These are phyloP conservation scores for Bryoglossum gracile DNA, from an alignment of 495 filamentous ascomycete species.

Conservation along the genomic window DNA sequence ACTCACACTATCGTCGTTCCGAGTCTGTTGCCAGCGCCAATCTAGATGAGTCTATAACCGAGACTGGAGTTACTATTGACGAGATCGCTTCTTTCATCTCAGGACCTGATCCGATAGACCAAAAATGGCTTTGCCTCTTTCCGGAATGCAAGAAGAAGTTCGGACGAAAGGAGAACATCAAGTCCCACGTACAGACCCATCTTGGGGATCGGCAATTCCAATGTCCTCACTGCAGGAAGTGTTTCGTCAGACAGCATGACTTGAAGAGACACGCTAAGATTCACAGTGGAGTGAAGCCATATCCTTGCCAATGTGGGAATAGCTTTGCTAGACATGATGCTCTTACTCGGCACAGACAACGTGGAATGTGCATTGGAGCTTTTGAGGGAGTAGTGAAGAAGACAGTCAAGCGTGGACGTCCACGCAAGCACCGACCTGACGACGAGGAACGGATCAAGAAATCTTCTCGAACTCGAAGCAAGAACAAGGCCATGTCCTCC, in stretches of 20 bases:
- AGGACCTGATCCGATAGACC: conserved; percentile 63
- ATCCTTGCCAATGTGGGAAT: conserved; percentile 83
- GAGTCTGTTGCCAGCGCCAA: conserved; percentile 50
- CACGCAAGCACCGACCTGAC: conserved; percentile 55
- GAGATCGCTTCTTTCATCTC: conserved; percentile 81
- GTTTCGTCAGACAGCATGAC: conserved; percentile 94
- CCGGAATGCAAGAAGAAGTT: conserved; percentile 78
- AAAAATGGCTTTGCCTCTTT: conserved; percentile 83
- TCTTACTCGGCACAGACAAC: conserved; percentile 84
- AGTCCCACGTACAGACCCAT: conserved; percentile 94
- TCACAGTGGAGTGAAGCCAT: conserved; percentile 87
- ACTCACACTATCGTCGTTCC: conserved; percentile 37
- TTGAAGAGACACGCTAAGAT: conserved; percentile 96
- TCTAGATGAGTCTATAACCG: conserved; percentile 46
- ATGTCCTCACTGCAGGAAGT: conserved; percentile 83
- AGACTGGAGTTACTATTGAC: conserved; percentile 76
- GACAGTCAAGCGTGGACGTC: conserved; percentile 57
- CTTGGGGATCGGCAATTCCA: conserved; percentile 89
- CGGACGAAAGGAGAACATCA: conserved; percentile 93
- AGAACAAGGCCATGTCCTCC: conserved; percentile 42
- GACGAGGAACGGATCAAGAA: conserved; percentile 63
- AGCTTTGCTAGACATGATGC: conserved; percentile 92
- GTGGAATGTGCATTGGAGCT: conserved; percentile 89
- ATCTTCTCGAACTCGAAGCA: conserved; percentile 42
- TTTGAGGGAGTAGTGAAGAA: conserved; percentile 77